These are phyloP conservation scores for Ogataea paradorogensis DNA, from an alignment of 805 yeast genomes.

Conservation along the genomic window DNA sequence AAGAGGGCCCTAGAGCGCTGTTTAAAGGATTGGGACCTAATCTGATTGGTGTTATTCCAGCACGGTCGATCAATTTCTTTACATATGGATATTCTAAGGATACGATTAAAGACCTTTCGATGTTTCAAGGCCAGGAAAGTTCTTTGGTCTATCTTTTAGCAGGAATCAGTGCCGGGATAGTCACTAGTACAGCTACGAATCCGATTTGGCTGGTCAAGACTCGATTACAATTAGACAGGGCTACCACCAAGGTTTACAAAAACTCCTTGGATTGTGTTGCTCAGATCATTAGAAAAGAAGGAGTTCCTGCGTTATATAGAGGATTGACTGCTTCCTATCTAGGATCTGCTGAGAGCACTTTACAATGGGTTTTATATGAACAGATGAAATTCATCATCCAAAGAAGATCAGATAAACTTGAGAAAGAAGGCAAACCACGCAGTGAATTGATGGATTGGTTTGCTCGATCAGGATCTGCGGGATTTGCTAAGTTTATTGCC, in stretches of 20 bases:
- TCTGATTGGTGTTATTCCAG: constrained; percentile 96
- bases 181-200: constrained; percentile 92
- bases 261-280: constrained; percentile 83
- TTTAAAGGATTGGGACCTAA: constrained; percentile 97
- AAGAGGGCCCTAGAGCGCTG: constrained; percentile 82
- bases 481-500: constrained; percentile 91
- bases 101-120: constrained; percentile 50
- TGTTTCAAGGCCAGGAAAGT: constrained; percentile 73
- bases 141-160: constrained; percentile 83
- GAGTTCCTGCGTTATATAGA: constrained; percentile 73
- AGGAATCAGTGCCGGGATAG: constrained; percentile 90
- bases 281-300: constrained; percentile 72
- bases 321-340: constrained; percentile 94
- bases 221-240: constrained; percentile 84
- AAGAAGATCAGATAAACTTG: constrained; percentile 42
- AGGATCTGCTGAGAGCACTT: constrained; percentile 88
- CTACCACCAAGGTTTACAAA: constrained; percentile 58
- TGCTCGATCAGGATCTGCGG: constrained; percentile 96
- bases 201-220: constrained; percentile 98
- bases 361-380: constrained; percentile 96
- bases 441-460: constrained; percentile 85
- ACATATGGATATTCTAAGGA: constrained; percentile 95
- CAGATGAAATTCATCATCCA: constrained; percentile 78
- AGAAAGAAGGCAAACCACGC: constrained; percentile 35
- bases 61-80: constrained; percentile 93